Evolutionary conservation across 1,284 basidiomycete genomes (phyloP).

Genomic region (Ustilago nuda): DNA sequence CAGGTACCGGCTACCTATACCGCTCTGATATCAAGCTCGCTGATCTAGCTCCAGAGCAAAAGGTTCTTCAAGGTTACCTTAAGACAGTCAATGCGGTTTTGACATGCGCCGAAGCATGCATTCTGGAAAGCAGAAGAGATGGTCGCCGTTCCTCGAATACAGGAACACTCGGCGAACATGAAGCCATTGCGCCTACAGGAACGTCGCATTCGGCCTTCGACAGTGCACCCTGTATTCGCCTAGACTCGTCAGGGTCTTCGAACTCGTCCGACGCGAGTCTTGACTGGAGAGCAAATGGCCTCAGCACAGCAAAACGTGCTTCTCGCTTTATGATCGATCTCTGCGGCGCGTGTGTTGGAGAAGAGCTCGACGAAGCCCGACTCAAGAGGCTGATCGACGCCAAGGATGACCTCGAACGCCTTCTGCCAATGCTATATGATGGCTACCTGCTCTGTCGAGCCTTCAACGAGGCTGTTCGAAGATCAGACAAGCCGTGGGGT

Average conservation of each 20-base stretch:
- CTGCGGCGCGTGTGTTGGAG: constrained; percentile 11
- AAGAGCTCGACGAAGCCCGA: constrained; percentile 6
- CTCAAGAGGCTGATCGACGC: constrained; percentile 13
- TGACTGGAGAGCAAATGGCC: constrained; percentile 5
- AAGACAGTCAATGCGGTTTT: constrained; percentile 33
- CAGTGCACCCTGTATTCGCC: constrained; percentile 7
- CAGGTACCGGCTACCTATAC: constrained; percentile 79
- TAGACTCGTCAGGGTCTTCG: not conserved
- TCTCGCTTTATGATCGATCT: constrained; percentile 34
- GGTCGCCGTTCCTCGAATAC: constrained; percentile 11
- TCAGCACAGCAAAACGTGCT: constrained; percentile 11
- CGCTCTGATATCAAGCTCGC: constrained; percentile 75
- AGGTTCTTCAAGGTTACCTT: constrained; percentile 52
- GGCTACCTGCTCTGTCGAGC: constrained; percentile 83
- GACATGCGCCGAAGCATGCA: not conserved
- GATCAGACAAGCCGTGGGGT: constrained; percentile 85
- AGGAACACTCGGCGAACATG: not conserved
- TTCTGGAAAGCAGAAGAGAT: constrained; percentile 4
- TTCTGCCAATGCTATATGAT: constrained; percentile 62
- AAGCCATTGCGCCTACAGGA: not conserved
- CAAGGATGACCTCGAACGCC: constrained; percentile 6
- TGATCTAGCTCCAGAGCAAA: constrained; percentile 75
- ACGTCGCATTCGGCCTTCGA: not conserved
- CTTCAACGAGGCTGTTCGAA: constrained; percentile 82
- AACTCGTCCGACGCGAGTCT: not conserved